Percentiles rank a stretch among this genome's conserved stretches.
Conservation (phyloP, 106 monocot genomes). For the Triglochin maritima region DNA sequence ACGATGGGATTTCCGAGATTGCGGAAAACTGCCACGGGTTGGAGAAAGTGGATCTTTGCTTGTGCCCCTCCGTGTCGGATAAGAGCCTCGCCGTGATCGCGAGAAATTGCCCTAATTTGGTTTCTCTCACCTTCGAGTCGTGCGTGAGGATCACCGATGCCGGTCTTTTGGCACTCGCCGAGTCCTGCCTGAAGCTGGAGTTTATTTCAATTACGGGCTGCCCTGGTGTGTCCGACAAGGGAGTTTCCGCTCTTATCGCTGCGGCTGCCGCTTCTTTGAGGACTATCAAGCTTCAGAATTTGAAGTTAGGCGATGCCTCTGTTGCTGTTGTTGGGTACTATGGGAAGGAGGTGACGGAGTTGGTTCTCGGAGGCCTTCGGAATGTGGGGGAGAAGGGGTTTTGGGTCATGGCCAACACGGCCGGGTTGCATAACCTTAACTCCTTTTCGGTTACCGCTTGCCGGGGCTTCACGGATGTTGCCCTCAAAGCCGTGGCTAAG, state of each 20-base stretch:
- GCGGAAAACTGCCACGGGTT: slow-evolving; percentile 51
- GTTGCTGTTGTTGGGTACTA: slow-evolving; percentile 64
- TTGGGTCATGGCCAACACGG: slow-evolving; percentile 73
- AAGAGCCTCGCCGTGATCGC: slow-evolving; percentile 56
- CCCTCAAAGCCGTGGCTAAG: slow-evolving; percentile 44
- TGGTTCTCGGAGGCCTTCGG: slow-evolving; percentile 30
- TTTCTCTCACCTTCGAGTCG: slow-evolving; percentile 35
- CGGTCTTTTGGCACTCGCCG: slow-evolving; percentile 47
- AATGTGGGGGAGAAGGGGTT: slow-evolving; percentile 66
- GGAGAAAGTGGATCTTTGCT: slow-evolving; percentile 57
- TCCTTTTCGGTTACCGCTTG: slow-evolving; percentile 34
- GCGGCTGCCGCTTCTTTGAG: slow-evolving; percentile 31
- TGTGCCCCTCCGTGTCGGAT: slow-evolving; percentile 52
- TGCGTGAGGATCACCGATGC: slow-evolving; percentile 44
- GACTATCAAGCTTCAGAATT: slow-evolving; percentile 43
- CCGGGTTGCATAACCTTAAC: slow-evolving; percentile 42
- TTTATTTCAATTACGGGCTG: slow-evolving; percentile 53
- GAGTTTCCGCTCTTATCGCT: slow-evolving; percentile 44
- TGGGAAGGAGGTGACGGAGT: slow-evolving; percentile 41
- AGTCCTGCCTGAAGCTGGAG: slow-evolving; percentile 34
- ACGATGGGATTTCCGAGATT: slow-evolving; percentile 47
- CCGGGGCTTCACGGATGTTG: slow-evolving; percentile 48
- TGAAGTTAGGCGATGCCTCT: slow-evolving; percentile 43
- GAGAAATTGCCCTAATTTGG: slow-evolving; percentile 51
- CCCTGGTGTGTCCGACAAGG: slow-evolving; percentile 47